These are phyloP conservation scores for Hypoxylon sp. DNA, from an alignment of 2,329 filamentous ascomycete genomes.

Conservation along the genomic window DNA sequence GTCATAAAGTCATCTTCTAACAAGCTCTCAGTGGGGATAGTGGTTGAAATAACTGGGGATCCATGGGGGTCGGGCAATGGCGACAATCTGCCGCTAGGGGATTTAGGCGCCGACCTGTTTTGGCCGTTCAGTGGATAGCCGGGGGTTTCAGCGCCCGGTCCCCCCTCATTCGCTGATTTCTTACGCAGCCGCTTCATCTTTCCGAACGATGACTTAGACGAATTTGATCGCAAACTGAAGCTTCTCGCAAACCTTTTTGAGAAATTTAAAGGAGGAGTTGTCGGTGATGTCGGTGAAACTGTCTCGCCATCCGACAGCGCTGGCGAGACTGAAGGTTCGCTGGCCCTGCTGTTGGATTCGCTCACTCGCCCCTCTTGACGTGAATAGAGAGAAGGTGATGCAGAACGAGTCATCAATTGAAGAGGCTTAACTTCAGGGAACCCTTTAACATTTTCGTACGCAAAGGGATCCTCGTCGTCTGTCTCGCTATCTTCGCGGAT, in stretches of 20 bases:
- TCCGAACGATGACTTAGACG: constrained; percentile 39
- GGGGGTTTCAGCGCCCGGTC: constrained; percentile 44
- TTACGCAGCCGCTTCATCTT: constrained; percentile 48
- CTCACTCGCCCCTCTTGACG: constrained; percentile 45
- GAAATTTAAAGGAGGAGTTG: constrained; percentile 50
- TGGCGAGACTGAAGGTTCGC: constrained; percentile 48
- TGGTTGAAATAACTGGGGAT: constrained; percentile 65
- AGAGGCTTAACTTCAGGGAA: constrained; percentile 46
- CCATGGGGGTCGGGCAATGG: constrained; percentile 54
- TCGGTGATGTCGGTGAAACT: constrained; percentile 49
- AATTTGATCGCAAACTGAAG: constrained; percentile 49
- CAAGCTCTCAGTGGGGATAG: constrained; percentile 68
- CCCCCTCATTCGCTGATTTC: constrained; percentile 41
- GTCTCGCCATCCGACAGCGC: constrained; percentile 50
- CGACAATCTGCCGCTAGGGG: constrained; percentile 48
- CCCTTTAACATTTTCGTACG: constrained; percentile 48
- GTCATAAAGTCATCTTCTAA: constrained; percentile 70
- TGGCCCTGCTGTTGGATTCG: constrained; percentile 49
- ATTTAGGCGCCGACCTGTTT: constrained; percentile 43
- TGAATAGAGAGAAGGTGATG: constrained; percentile 53
- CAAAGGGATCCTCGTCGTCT: constrained; percentile 56
- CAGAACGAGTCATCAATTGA: constrained; percentile 47
- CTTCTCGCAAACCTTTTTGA: constrained; percentile 49
- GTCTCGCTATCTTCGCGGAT: constrained; percentile 59
- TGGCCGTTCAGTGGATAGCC: constrained; percentile 36